Conservation (phyloP, 31 red algal species). For the Odonthalia washingtoniensis region DNA sequence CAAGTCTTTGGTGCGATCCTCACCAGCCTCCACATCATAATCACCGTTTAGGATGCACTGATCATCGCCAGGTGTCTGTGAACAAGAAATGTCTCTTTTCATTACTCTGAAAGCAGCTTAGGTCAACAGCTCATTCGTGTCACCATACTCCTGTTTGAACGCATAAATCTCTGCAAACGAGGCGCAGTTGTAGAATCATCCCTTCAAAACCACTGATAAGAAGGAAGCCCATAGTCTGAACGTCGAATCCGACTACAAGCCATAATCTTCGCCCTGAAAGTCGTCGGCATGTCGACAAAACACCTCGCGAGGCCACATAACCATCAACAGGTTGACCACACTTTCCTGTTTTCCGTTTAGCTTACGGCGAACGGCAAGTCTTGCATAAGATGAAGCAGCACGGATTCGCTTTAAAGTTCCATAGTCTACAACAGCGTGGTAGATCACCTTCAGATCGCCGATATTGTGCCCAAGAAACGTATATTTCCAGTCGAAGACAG, state of each 20-base stretch:
- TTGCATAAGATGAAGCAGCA: not conserved
- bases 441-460: not conserved
- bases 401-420: not conserved
- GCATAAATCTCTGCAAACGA: not conserved
- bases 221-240: not conserved
- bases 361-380: not conserved
- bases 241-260: not conserved
- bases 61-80: not conserved
- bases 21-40: not conserved
- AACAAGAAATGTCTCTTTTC: not conserved
- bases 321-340: no score
- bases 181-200: constrained; percentile 1
- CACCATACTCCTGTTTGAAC: not conserved
- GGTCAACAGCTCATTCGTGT: not conserved
- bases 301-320: constrained; percentile 1
- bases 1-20: no score
- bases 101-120: not conserved
- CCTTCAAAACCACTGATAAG: not conserved
- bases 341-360: not conserved
- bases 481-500: not conserved
- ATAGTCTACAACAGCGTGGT: not conserved
- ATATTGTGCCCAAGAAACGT: not conserved
- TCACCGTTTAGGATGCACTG: not conserved
- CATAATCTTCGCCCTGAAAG: not conserved
- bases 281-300: not conserved